Evolutionary conservation across 2,329 filamentous ascomycete species (phyloP).

Genomic region (Fusarium sulawesiense): DNA sequence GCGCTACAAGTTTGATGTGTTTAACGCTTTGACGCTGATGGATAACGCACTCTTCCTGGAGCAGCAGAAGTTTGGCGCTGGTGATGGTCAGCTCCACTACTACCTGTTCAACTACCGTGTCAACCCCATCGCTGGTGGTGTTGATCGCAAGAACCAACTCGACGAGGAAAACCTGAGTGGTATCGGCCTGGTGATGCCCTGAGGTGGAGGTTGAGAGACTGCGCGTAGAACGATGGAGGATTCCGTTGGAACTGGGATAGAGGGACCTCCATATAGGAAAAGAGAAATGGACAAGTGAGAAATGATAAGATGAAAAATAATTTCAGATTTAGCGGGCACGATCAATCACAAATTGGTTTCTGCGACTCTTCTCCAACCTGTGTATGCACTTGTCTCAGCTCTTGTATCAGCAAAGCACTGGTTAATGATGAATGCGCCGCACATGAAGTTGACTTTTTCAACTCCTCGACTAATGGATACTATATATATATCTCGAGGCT

Average conservation of each 20-base stretch:
- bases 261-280: constrained; percentile 7
- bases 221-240: not conserved
- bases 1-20: constrained; percentile 87
- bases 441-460: not conserved
- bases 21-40: constrained; percentile 93
- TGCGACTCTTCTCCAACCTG: not conserved
- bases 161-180: constrained; percentile 85
- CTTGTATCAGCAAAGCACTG: not conserved
- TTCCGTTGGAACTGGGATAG: constrained; percentile 2
- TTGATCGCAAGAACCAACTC: constrained; percentile 81
- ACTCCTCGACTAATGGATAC: not conserved
- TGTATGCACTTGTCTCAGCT: not conserved
- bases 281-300: constrained; percentile 19
- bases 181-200: constrained; percentile 85
- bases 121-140: constrained; percentile 84
- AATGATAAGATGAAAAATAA: constrained; percentile 16
- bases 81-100: constrained; percentile 95
- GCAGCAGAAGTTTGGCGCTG: constrained; percentile 92
- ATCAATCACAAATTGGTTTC: constrained; percentile 9
- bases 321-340: constrained; percentile 12
- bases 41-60: constrained; percentile 95
- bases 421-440: not conserved
- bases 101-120: constrained; percentile 98
- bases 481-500: not conserved
- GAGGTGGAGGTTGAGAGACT: not conserved